These are phyloP conservation scores for Wickerhamomyces silvicola DNA, from an alignment of 805 yeast genomes.

Conservation along the genomic window DNA sequence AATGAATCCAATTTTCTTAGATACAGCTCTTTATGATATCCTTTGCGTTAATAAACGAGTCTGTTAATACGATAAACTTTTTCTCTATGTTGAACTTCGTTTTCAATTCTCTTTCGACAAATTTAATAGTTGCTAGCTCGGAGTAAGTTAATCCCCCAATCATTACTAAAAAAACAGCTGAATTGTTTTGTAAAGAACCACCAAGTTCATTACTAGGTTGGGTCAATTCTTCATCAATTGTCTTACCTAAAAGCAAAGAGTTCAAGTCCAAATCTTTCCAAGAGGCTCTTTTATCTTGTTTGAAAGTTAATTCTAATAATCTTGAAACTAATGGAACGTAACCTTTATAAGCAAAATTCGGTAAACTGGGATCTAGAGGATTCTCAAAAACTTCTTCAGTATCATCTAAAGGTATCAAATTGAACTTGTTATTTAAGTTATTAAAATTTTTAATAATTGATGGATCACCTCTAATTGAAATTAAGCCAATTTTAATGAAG, in stretches of 20 bases:
- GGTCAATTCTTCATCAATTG: conserved; percentile 23
- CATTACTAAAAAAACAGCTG: conserved; percentile 41
- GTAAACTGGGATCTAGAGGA: conserved; percentile 33
- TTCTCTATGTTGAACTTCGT: conserved; percentile 26
- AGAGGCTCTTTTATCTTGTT: conserved; percentile 22
- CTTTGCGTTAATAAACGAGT: conserved; percentile 40
- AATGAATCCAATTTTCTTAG: too few species aligned
- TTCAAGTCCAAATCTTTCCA: conserved; percentile 35
- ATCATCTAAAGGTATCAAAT: conserved; percentile 39
- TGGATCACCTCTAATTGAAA: conserved; percentile 25
- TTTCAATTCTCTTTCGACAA: conserved; percentile 41
- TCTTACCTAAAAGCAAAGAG: conserved; percentile 28
- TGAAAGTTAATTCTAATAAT: conserved; percentile 61
- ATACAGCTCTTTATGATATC: conserved; percentile 23
- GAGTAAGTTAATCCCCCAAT: conserved; percentile 86
- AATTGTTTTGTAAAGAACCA: conserved; percentile 14
- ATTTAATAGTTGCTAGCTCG: conserved; percentile 68
- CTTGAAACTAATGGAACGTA: conserved; percentile 72
- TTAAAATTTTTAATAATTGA: conserved; percentile 29
- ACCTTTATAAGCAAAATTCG: conserved; percentile 71
- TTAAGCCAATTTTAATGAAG: conserved; percentile 42
- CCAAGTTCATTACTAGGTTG: conserved; percentile 12
- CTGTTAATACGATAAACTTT: conserved; percentile 40
- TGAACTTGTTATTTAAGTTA: conserved; percentile 33
- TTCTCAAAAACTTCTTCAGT: conserved; percentile 2